A percentile compares a stretch with the other conserved stretches of the same genome.
Evolutionary conservation across 129 eudicot species (phyloP).

Genomic region (Centrapalus pauciflorus): DNA sequence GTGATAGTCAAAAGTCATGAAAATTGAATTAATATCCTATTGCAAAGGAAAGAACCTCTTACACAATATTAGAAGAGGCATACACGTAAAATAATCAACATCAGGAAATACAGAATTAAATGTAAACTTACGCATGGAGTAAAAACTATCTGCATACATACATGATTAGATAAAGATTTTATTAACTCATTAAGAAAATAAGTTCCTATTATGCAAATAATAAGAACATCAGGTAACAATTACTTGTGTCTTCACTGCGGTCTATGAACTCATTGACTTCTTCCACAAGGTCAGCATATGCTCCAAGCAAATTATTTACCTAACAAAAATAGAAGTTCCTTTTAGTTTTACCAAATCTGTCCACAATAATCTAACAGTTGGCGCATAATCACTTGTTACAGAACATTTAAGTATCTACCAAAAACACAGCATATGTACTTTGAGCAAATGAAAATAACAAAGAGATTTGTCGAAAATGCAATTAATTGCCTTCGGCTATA

Average conservation of each 20-base stretch:
- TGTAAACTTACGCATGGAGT: conserved; percentile 40
- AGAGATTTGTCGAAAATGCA: not conserved
- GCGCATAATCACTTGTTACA: not conserved
- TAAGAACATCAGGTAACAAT: conserved; percentile 6
- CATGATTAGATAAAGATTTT: conserved; percentile 5
- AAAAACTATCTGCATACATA: conserved; percentile 33
- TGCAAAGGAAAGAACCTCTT: not conserved
- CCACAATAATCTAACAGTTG: conserved; percentile 5
- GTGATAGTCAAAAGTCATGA: conserved; percentile 7
- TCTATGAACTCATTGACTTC: conserved; percentile 69
- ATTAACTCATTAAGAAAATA: not conserved
- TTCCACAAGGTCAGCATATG: conserved; percentile 67
- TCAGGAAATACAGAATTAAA: not conserved
- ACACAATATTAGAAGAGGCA: conserved; percentile 6
- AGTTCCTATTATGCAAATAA: conserved; percentile 6
- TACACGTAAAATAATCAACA: conserved; percentile 7
- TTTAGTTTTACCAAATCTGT: conserved; percentile 13
- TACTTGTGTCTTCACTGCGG: conserved; percentile 66
- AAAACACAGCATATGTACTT: conserved; percentile 11
- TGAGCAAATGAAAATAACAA: conserved; percentile 12
- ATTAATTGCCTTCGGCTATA: conserved; percentile 4
- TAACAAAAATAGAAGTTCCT: conserved; percentile 29
- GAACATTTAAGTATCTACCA: too few relatives aligned
- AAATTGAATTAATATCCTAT: not conserved
- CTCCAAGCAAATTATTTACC: conserved; percentile 67